Base-by-base conservation (phyloP, 305 asterid species). In the Fraxinus greggii region DNA sequence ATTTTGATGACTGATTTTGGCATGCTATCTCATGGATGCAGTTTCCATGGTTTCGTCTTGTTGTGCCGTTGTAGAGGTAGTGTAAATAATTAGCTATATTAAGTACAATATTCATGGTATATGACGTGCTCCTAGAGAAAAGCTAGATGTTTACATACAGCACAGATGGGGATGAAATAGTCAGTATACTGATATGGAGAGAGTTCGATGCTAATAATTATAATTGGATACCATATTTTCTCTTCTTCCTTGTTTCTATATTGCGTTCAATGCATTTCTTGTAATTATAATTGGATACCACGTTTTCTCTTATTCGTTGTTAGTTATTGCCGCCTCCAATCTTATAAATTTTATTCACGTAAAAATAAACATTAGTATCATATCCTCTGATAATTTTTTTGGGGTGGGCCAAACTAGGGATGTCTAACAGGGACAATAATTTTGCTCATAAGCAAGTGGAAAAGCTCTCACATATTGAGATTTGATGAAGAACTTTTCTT, bases 401-500 rank as follows among this genome's bases (percentile, higher is more conserved):
- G 13, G 28, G 7, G 19, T 69, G 35, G 75, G 23, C 21, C 21
- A 17, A 63, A 45, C 33, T 36, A 94, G 98, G 98, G 99, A 72
- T 90, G 88, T 38, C 5, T 84, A 67, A 79, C 90, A 8, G 98
- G 97, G 87, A 87, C 92, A 2, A 80, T 91, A 63, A 87, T 96
- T 81, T 90, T 94, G 92, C 51, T 92, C 35, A 82, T 90, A 76
- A 94, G 94, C 85, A 96, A 92, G 83, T 94, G 98, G 81, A 93
- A 83, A 88, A 93, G 88, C 78, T 96, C 98, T 28, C 99, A 90
- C 84, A 89, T 96, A 80, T 85, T 96, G 79, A 90, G 95, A 84
- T 96, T 96, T 83, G 92, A 93, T 38, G 99, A 96, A 86, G 97
- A 94, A 72, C 73, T 92, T 77, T 96, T 96, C 95, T 96, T 96